Evolutionary conservation across 106 monocot genomes (phyloP).

Genomic region (Hemerocallis citrina): DNA sequence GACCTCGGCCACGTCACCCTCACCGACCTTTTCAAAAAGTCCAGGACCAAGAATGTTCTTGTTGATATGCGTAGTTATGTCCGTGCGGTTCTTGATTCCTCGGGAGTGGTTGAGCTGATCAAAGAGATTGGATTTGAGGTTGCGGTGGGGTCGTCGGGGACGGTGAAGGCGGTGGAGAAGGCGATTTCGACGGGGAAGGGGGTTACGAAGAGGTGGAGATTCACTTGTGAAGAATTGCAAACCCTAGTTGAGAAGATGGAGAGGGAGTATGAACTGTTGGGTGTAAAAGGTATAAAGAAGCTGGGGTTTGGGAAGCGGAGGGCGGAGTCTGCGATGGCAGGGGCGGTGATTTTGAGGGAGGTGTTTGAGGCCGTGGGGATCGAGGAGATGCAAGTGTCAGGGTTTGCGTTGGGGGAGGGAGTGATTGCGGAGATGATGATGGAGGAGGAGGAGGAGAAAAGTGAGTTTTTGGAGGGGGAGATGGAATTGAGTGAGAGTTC

Average conservation of each 20-base stretch:
- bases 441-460: not conserved
- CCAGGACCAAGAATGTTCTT: not conserved
- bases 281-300: constrained; percentile 4
- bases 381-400: constrained; percentile 10
- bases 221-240: constrained; percentile 5
- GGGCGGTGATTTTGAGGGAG: constrained; percentile 13
- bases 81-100: not conserved
- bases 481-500: not conserved
- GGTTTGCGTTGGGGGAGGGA: constrained; percentile 19
- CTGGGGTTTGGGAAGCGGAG: constrained; percentile 14
- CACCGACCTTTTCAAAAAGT: constrained; percentile 4
- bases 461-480: not conserved
- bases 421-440: constrained; percentile 16
- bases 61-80: constrained; percentile 6
- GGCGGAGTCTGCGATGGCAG: constrained; percentile 9
- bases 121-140: constrained; percentile 11
- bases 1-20: constrained; percentile 20
- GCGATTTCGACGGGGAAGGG: not conserved
- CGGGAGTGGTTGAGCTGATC: constrained; percentile 3
- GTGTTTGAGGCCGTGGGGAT: constrained; percentile 16
- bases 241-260: constrained; percentile 1
- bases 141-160: constrained; percentile 19
- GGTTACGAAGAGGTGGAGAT: constrained; percentile 7
- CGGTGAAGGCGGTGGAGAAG: constrained; percentile 12
- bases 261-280: not conserved